Evolutionary conservation across 2,329 filamentous ascomycete genomes (phyloP), one percentile per base, ranked within the genome.

Genomic region (Tetracladium maxilliforme): DNA sequence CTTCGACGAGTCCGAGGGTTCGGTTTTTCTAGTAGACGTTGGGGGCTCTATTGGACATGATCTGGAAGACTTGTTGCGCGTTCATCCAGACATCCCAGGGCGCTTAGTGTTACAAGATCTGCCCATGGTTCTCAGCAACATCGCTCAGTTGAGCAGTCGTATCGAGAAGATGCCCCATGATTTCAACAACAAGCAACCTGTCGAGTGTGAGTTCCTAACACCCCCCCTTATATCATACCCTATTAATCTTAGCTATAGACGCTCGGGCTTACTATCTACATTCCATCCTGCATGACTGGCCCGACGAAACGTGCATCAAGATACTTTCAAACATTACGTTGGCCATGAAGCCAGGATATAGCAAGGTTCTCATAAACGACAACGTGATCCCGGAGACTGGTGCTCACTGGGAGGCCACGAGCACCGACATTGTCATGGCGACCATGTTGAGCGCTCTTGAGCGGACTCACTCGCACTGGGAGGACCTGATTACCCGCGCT

Each of bases 361-460:
- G 49, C 6, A 51, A 53, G 26, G 21, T 61, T 5, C 33, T 63
- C 10, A 44, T 63, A 19, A 49, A 53, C 17, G 56, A 61, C 21
- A 47, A 48, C 25, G 38, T 54, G 1, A 36, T 60, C 10, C 49
- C 51, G 4, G 44, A 50, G 7, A 42, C 30, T 2, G 42, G 41
- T 2, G 42, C 53, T 1, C 30, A 36, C 5, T 40, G 38, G 31
- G 39, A 44, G 11, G 34, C 34, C 2, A 49, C 43, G 3, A 36
- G 33, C 10, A 32, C 55, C 17, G 56, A 61, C 35, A 38, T 55
- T 25, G 39, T 47, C 17, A 55, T 61, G 53, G 49, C 58, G 47
- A 31, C 33, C 10, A 32, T 40, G 6, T 39, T 49, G 26, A 39
- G 41, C 2, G 41, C 45, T 1, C 32, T 39, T 14, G 52, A 60